These are phyloP conservation scores for Sordariomycetes sp. DNA, from an alignment of 2,329 filamentous ascomycete species.

Conservation along the genomic window DNA sequence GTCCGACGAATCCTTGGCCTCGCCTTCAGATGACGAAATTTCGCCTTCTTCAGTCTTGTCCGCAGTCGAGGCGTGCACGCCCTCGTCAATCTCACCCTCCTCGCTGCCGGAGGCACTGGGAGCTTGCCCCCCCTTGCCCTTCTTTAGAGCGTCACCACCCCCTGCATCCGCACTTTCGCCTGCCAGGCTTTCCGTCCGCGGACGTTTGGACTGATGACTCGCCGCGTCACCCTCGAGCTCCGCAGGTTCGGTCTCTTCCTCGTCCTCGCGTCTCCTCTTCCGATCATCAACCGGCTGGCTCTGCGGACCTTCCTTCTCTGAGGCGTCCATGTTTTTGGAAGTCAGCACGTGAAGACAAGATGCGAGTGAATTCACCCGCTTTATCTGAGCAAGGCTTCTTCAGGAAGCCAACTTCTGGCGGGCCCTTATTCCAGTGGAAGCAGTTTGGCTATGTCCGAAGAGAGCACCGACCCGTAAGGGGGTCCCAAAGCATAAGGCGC, in stretches of 20 bases:
- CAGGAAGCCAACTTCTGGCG: background rate
- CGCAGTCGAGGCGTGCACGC: conserved; percentile 1
- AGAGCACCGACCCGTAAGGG: too few species aligned
- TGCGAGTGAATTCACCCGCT: background rate
- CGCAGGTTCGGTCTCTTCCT: background rate
- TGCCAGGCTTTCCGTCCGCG: background rate
- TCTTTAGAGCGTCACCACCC: background rate
- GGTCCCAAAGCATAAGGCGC: too few species aligned
- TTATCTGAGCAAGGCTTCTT: background rate
- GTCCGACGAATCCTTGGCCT: background rate
- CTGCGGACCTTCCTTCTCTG: background rate
- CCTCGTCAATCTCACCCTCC: conserved; percentile 19
- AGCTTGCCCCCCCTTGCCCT: background rate
- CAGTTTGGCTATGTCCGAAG: too few species aligned
- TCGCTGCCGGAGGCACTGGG: conserved; percentile 10
- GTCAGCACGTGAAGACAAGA: background rate
- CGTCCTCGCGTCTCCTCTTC: background rate
- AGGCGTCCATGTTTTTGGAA: background rate
- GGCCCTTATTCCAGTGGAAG: background rate
- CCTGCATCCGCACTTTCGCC: background rate
- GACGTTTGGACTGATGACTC: background rate
- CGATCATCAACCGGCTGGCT: background rate
- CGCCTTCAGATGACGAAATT: background rate
- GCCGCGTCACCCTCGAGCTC: background rate
- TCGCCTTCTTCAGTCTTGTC: background rate